Evolutionary conservation across 2,329 filamentous ascomycete species (phyloP).

Genomic region (Annulohypoxylon truncatum): DNA sequence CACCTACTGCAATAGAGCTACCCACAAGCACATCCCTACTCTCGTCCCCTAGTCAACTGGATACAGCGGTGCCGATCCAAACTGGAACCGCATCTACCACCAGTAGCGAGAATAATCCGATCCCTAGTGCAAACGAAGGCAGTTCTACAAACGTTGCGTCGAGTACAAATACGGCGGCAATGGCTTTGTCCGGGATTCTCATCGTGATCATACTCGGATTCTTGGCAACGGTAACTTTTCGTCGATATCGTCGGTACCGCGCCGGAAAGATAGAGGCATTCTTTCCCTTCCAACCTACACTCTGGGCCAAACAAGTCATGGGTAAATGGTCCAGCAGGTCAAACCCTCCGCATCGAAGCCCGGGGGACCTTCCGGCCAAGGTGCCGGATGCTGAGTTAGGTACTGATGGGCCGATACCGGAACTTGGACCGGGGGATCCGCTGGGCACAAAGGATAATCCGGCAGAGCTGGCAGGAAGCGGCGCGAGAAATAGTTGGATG

Average conservation of each 20-base stretch:
- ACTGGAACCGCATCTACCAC: not conserved
- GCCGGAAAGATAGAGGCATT: conserved; percentile 26
- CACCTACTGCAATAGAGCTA: not conserved
- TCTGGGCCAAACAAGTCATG: conserved; percentile 8
- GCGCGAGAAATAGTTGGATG: conserved; percentile 40
- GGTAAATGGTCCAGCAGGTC: not conserved
- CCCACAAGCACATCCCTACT: not conserved
- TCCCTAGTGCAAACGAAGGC: not conserved
- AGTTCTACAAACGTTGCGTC: conserved; percentile 3
- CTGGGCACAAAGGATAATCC: conserved; percentile 45
- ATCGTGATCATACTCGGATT: conserved; percentile 39
- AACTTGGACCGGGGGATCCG: conserved; percentile 36
- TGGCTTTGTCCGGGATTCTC: conserved; percentile 41
- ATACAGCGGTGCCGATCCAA: not conserved
- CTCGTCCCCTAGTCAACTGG: not conserved
- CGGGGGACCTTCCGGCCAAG: not conserved
- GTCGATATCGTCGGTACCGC: conserved; percentile 42
- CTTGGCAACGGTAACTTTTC: conserved; percentile 20
- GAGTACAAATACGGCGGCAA: conserved; percentile 39
- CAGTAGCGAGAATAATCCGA: not conserved
- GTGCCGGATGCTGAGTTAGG: conserved; percentile 43
- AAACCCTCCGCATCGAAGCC: not conserved
- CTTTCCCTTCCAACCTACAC: conserved; percentile 12
- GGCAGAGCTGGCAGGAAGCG: conserved; percentile 41
- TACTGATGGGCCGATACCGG: conserved; percentile 43